Percentiles rank a stretch among this genome's conserved stretches.
Conservation (phyloP, 2,329 filamentous ascomycete species). For the Colletotrichum horii region DNA sequence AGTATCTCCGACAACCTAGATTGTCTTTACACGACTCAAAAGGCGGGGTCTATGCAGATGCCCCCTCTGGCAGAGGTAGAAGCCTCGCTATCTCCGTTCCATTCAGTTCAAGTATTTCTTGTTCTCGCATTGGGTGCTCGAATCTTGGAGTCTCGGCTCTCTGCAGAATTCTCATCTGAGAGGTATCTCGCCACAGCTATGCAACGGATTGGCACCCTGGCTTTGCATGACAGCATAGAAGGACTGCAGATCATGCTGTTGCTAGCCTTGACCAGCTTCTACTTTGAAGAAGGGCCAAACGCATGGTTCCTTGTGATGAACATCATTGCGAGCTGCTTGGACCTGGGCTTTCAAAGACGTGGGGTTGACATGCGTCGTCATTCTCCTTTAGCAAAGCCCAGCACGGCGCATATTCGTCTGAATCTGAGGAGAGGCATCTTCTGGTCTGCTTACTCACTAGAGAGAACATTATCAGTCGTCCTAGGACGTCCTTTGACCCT, state of each 20-base stretch:
- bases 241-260: constrained; percentile 54
- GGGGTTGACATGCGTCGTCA: not conserved
- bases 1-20: constrained; percentile 37
- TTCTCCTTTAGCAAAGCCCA: not conserved
- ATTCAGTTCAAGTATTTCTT: constrained; percentile 55
- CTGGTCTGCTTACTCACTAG: constrained; percentile 57
- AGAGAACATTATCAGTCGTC: constrained; percentile 56
- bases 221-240: constrained; percentile 50
- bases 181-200: constrained; percentile 54
- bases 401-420: constrained; percentile 45
- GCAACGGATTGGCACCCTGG: constrained; percentile 46
- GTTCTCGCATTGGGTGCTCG: constrained; percentile 54
- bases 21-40: constrained; percentile 33
- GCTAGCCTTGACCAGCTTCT: constrained; percentile 55
- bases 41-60: not conserved
- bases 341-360: constrained; percentile 53
- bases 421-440: constrained; percentile 59
- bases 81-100: constrained; percentile 28
- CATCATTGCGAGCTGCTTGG: constrained; percentile 53
- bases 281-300: constrained; percentile 51
- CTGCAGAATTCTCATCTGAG: constrained; percentile 49
- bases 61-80: constrained; percentile 11
- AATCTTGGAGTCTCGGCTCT: constrained; percentile 46
- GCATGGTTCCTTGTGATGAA: constrained; percentile 61
- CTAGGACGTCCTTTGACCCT: constrained; percentile 61